Evolutionary conservation across 805 yeast species (phyloP).

Genomic region (Starmerella riodocensis): DNA sequence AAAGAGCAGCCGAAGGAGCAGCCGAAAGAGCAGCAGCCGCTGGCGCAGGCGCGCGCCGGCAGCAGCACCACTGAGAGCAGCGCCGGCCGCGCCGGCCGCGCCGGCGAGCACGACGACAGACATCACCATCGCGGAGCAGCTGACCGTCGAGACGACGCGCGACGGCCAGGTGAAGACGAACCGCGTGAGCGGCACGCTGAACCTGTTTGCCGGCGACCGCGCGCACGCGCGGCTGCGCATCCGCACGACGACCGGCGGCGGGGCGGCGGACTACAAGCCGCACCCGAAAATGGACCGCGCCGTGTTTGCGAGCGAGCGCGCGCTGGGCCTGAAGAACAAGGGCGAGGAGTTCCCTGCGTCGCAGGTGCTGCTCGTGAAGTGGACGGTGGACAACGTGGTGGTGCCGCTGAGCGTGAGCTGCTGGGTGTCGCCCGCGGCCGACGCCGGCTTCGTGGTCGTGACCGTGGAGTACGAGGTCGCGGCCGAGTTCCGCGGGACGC

Average conservation of each 20-base stretch:
- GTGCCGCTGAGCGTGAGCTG: conserved; percentile 66
- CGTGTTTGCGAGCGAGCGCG: conserved; percentile 42
- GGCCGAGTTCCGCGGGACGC: conserved; percentile 33
- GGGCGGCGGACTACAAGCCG: conserved; percentile 64
- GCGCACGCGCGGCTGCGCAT: conserved; percentile 55
- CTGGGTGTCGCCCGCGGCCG: conserved; percentile 57
- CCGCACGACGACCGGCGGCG: conserved; percentile 39
- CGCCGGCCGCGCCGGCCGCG: neutral
- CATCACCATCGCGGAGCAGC: conserved; percentile 61
- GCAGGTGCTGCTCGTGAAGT: conserved; percentile 82
- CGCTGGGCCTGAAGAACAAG: conserved; percentile 64
- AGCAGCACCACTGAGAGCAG: conserved; percentile 1
- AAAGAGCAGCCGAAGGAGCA: no score
- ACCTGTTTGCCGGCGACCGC: conserved; percentile 72
- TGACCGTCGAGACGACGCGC: conserved; percentile 64
- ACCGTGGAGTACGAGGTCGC: conserved; percentile 80
- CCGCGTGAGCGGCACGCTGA: conserved; percentile 83
- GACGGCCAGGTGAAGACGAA: conserved; percentile 52
- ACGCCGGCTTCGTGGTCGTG: conserved; percentile 50
- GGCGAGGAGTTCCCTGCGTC: conserved; percentile 78
- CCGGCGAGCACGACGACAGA: conserved; percentile 60
- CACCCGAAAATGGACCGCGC: conserved; percentile 90
- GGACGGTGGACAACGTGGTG: conserved; percentile 53
- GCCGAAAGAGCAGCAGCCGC: no score
- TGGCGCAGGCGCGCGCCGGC: no score